Conservation (phyloP, 768 basidiomycete species). For the Suillus occidentalis region DNA sequence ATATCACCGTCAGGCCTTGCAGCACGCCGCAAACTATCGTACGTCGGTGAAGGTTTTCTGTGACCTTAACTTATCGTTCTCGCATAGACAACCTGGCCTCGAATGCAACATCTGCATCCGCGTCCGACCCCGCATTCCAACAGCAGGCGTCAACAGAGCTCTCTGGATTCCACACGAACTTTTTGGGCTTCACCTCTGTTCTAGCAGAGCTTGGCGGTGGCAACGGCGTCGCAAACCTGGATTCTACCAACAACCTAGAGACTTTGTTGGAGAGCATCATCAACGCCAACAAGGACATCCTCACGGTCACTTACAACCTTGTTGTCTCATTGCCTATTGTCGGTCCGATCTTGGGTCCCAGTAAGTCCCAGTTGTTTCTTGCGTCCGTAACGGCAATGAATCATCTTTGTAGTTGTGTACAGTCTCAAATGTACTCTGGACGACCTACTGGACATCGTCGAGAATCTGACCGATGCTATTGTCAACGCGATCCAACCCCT, state of each 20-base stretch:
- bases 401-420: constrained; percentile 46
- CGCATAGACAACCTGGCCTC: constrained; percentile 35
- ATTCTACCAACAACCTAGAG: constrained; percentile 44
- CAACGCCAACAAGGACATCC: constrained; percentile 47
- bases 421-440: constrained; percentile 62
- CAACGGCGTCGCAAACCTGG: constrained; percentile 54
- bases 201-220: constrained; percentile 33
- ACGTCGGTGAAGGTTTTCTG: background rate
- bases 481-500: constrained; percentile 43
- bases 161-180: constrained; percentile 34
- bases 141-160: constrained; percentile 37
- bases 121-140: constrained; percentile 36
- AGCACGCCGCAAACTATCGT: constrained; percentile 1
- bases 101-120: constrained; percentile 28
- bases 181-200: constrained; percentile 30
- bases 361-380: constrained; percentile 38
- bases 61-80: background rate
- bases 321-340: constrained; percentile 43
- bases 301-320: constrained; percentile 34
- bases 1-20: background rate
- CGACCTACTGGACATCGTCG: constrained; percentile 44
- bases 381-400: constrained; percentile 3
- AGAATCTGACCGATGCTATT: constrained; percentile 49
- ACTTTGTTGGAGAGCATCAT: constrained; percentile 48
- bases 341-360: constrained; percentile 52